phyloP scores from a whole-genome alignment of 2,329 filamentous ascomycete species.

The Bipolaris oryzae region DNA sequence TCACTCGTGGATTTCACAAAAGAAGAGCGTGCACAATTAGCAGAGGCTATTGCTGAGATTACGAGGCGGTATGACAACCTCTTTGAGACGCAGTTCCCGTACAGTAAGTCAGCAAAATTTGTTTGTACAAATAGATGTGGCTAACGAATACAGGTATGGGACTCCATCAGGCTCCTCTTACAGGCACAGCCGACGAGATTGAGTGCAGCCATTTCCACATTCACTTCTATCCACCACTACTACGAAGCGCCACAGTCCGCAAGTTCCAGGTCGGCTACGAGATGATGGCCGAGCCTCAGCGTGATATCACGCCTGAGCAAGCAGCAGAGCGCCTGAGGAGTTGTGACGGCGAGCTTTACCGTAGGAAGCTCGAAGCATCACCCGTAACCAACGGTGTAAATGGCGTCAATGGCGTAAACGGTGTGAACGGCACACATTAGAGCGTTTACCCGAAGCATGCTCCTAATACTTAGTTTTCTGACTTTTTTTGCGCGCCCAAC shows the following conservation, averaged over 20 bases:
- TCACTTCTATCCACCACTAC: conserved; percentile 94
- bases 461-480: background rate
- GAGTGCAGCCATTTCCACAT: conserved; percentile 91
- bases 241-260: conserved; percentile 89
- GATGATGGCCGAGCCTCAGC: conserved; percentile 95
- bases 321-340: conserved; percentile 77
- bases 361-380: conserved; percentile 58
- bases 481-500: background rate
- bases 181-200: conserved; percentile 80
- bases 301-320: conserved; percentile 97
- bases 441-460: background rate
- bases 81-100: conserved; percentile 95
- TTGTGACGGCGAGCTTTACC: conserved; percentile 83
- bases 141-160: conserved; percentile 70
- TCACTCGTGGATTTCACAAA: conserved; percentile 80
- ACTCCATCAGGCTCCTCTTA: conserved; percentile 90
- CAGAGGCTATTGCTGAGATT: conserved; percentile 84
- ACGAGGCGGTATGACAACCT: conserved; percentile 94
- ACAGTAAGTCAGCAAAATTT: conserved; percentile 65
- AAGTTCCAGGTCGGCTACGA: conserved; percentile 98
- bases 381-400: conserved; percentile 26
- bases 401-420: conserved; percentile 18
- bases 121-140: background rate
- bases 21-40: conserved; percentile 73
- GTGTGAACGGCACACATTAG: conserved; percentile 1